These are phyloP conservation scores for Zasmidium citrigriseum DNA, from an alignment of 2,329 filamentous ascomycete species.

Conservation along the genomic window DNA sequence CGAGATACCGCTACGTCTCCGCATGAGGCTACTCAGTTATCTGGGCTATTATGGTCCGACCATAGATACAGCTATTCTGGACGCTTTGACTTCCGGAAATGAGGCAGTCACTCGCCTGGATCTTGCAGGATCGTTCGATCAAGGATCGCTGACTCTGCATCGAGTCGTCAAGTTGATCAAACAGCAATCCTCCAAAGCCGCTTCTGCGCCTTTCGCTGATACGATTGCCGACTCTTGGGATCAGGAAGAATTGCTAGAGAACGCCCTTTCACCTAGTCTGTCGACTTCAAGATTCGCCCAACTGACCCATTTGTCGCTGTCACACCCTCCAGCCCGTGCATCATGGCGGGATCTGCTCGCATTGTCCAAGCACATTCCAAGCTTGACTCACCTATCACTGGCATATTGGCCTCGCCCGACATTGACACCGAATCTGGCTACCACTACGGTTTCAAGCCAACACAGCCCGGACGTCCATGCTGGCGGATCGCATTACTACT, in stretches of 20 bases:
- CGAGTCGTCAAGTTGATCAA: slow-evolving; percentile 45
- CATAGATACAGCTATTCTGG: slow-evolving; percentile 49
- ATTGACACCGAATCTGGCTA: slow-evolving; percentile 55
- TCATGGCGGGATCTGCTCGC: slow-evolving; percentile 59
- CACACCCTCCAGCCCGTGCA: slow-evolving; percentile 50
- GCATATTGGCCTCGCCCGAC: slow-evolving; percentile 63
- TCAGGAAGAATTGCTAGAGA: slow-evolving; percentile 35
- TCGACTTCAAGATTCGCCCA: slow-evolving; percentile 48
- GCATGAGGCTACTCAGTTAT: slow-evolving; percentile 58
- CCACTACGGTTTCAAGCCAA: slow-evolving; percentile 44
- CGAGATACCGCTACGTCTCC: slow-evolving; percentile 53
- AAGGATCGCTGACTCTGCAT: slow-evolving; percentile 47
- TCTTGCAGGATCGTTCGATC: slow-evolving; percentile 52
- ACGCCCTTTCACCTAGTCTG: slow-evolving; percentile 26
- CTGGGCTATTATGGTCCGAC: slow-evolving; percentile 51
- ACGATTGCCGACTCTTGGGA: slow-evolving; percentile 50
- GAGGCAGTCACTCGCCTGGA: slow-evolving; percentile 55
- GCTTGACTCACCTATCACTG: slow-evolving; percentile 62
- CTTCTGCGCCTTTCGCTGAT: background rate
- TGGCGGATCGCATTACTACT: slow-evolving; percentile 56
- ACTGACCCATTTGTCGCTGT: slow-evolving; percentile 60
- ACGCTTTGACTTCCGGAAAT: slow-evolving; percentile 51
- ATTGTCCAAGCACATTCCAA: slow-evolving; percentile 55
- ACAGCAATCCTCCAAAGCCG: background rate
- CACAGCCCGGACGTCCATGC: slow-evolving; percentile 47